These are phyloP conservation scores for Amanita subjunquillea DNA, from an alignment of 768 basidiomycete species.

Conservation along the genomic window DNA sequence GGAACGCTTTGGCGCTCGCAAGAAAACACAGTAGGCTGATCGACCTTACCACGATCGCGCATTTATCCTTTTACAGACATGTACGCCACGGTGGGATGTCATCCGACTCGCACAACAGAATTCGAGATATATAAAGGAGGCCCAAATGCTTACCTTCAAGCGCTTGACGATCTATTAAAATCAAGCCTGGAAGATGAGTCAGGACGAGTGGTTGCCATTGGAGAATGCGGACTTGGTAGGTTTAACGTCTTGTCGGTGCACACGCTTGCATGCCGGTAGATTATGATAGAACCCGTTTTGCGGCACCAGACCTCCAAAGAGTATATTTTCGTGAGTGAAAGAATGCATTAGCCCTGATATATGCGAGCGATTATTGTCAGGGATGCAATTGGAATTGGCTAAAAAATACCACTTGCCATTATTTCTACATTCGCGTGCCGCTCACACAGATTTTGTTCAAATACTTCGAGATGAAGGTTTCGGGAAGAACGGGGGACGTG, in stretches of 20 bases:
- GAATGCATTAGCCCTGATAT: constrained; percentile 18
- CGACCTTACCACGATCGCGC: not conserved
- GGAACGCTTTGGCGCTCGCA: constrained; percentile 51
- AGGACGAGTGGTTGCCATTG: constrained; percentile 60
- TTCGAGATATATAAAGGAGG: constrained; percentile 51
- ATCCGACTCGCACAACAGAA: constrained; percentile 66
- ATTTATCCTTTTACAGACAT: constrained; percentile 27
- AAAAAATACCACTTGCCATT: constrained; percentile 66
- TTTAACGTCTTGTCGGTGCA: not conserved
- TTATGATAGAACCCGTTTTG: constrained; percentile 67
- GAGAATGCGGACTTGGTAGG: constrained; percentile 73
- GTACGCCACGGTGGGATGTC: constrained; percentile 70
- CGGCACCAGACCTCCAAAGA: constrained; percentile 47
- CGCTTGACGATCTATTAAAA: constrained; percentile 44
- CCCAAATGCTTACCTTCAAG: constrained; percentile 48
- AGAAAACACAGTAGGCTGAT: constrained; percentile 34
- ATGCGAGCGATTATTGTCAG: not conserved
- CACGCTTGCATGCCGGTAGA: constrained; percentile 27
- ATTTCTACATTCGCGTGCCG: constrained; percentile 75
- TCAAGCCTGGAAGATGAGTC: constrained; percentile 32
- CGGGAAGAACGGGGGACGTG: constrained; percentile 40
- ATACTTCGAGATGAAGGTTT: constrained; percentile 63
- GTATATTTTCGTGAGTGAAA: constrained; percentile 46
- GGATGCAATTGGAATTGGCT: constrained; percentile 43
- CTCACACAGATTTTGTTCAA: constrained; percentile 56